Evolutionary conservation across 371 early-diverging fungal genomes (phyloP).

Genomic region (Mucor saturninus): DNA sequence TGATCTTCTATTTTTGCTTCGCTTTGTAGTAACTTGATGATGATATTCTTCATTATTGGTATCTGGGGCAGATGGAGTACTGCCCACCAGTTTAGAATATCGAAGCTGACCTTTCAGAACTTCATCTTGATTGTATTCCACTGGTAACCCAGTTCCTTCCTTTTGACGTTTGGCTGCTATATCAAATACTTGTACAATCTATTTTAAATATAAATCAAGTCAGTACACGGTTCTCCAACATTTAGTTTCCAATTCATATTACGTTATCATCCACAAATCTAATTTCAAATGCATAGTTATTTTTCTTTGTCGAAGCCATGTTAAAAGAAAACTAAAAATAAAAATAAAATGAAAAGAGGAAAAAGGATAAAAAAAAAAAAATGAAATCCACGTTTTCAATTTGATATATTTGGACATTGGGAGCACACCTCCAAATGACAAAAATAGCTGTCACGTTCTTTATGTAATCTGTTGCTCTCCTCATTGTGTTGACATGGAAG

Average conservation of each 20-base stretch:
- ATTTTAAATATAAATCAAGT: conserved; percentile 1
- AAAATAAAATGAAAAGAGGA: conserved; percentile 2
- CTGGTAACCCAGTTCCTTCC: conserved; percentile 25
- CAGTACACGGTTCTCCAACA: conserved; percentile 1
- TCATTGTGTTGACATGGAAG: too few species aligned
- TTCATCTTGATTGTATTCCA: conserved; percentile 37
- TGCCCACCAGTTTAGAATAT: conserved; percentile 35
- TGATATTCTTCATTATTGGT: conserved; percentile 6
- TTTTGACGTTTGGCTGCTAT: conserved; percentile 25
- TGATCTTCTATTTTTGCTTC: conserved; percentile 14
- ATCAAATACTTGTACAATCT: conserved; percentile 50
- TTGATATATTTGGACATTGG: background rate
- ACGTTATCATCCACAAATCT: conserved; percentile 42
- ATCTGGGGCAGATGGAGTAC: background rate
- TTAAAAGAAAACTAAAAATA: conserved; percentile 6
- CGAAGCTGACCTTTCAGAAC: conserved; percentile 37
- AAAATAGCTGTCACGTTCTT: too few species aligned
- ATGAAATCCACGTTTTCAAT: conserved; percentile 5
- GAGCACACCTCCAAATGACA: too few species aligned
- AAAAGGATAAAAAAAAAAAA: conserved; percentile 9
- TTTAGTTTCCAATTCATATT: too few species aligned
- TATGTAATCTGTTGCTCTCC: too few species aligned
- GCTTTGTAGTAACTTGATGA: conserved; percentile 14
- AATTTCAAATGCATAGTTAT: conserved; percentile 40
- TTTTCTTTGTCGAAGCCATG: background rate